Base-by-base conservation (phyloP, 1,284 basidiomycete species). In the Papiliotrema fonsecae region DNA sequence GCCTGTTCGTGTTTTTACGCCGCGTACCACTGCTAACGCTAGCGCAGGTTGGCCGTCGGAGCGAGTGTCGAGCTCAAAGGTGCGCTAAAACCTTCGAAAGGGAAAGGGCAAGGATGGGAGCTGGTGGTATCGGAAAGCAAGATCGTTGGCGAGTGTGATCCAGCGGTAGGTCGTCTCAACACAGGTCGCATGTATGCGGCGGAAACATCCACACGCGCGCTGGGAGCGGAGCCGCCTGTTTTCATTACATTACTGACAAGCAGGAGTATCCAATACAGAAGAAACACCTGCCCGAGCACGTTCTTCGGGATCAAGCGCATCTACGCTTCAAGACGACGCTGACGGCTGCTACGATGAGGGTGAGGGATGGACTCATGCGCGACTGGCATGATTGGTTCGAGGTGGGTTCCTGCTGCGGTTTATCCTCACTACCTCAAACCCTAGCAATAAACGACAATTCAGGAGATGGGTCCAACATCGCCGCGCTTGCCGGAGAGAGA, bases 251-350 rank as follows among this genome's bases (percentile, higher is more conserved):
- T 51, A 31, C 19, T 26, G 18, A 28, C 22, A 18, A 42, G 16
- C 49, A 88, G 87, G 72, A 73, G 47, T 93, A 93, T 66, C 89
- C 90, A 0, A 87, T 91, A 38, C 90, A 90, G 72, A 93, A 91
- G 71, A 84, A 92, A 70, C 71, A 81, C 19, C 77, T 88, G 16
- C 81, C 87, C 0, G 72, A 79, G 2, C 84, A 88, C 50, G 85
- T 88, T 57, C 77, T 94, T 22, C 80, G 91, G 5, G 86, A 90
- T 51, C 78, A 90, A 62, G 82, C 83, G 11, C 90, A 96, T 72
- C 72, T 97, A 13, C 82, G 92, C 7, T 79, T 85, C n/a, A 79
- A 91, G 6, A 89, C 87, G 7, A 77, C 81, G 18, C 75, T 78
- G 2, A 82, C 82, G 31, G 83, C 82, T 1, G 79, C 86, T 28